phyloP scores from a whole-genome alignment of 1,284 basidiomycete species.

The Schizopora paradoxa region DNA sequence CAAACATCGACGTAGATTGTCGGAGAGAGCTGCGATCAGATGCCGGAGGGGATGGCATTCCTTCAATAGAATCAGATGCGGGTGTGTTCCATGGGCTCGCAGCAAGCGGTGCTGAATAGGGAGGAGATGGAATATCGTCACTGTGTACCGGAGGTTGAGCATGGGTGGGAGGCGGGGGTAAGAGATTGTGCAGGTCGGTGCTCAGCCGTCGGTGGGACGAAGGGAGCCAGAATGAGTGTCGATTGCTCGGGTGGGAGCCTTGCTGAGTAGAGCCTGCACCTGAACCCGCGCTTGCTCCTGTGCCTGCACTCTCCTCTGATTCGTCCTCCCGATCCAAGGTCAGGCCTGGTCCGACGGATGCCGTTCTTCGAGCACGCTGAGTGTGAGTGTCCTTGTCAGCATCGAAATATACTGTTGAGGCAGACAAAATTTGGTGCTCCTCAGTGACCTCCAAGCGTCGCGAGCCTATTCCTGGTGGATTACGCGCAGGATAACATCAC shows the following conservation, averaged over 20 bases:
- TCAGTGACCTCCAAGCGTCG: constrained; percentile 78
- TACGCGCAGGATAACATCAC: too few relatives aligned
- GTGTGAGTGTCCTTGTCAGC: constrained; percentile 36
- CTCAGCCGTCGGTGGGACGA: constrained; percentile 11
- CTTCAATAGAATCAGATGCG: too few relatives aligned
- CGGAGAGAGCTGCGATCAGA: too few relatives aligned
- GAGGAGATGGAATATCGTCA: constrained; percentile 12
- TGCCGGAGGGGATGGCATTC: too few relatives aligned
- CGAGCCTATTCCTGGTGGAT: constrained; percentile 63
- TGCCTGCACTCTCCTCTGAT: constrained; percentile 25
- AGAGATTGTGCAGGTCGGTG: constrained; percentile 11
- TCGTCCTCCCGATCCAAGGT: constrained; percentile 37
- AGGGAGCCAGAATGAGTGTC: neutral
- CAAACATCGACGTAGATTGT: too few relatives aligned
- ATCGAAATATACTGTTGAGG: constrained; percentile 71
- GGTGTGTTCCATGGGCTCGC: too few relatives aligned
- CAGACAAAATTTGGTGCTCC: constrained; percentile 72
- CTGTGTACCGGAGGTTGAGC: neutral
- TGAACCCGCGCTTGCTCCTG: too few relatives aligned
- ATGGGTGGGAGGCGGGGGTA: constrained; percentile 7
- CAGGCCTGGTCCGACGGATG: constrained; percentile 78
- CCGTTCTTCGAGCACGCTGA: constrained; percentile 44
- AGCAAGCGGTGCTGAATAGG: constrained; percentile 14
- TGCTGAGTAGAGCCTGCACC: constrained; percentile 8
- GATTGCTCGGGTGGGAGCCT: constrained; percentile 14